Base-by-base conservation (phyloP, 257 asterid genomes). In the Salvia miltiorrhiza region DNA sequence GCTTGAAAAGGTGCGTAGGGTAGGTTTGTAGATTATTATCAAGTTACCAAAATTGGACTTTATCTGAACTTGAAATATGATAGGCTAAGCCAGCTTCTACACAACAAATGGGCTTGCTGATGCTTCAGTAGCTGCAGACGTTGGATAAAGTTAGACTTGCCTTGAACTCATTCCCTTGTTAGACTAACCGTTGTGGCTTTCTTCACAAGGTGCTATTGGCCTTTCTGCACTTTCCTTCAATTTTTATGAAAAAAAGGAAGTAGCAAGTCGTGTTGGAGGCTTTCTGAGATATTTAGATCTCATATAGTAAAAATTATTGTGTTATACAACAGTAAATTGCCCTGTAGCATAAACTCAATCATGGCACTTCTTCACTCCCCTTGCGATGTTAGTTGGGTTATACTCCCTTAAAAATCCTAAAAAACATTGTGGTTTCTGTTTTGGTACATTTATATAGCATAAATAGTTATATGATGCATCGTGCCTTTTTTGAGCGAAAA, bases 11-110 rank as follows among this genome's bases (percentile, higher is more conserved):
- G 85, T 80, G 65, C 35, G 71, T 48, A 33, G 45, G 64, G 65
- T 53, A 40, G 56, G 64, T 4, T 14, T 41, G 5, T 1, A 50
- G 37, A 23, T 52, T 23, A 9, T 7, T 14, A 49, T 57, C 41
- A 24, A 26, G 56, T 53, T 24, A 45, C 19, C 26, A 41, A 48
- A 41, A 37, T 41, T 21, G 12, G 17, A 67, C 71, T 30, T 57
- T 63, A 62, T 63, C 65, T 77, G 39, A 49, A 54, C 61, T 28
- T 59, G 16, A 35, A 39, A 61, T 24, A 11, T 67, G 44, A 71
- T 90, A 79, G 90, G 85, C 10, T 37, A 67, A 60, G 37, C 61
- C 71, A 53, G 81, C 75, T 78, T 77, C 83, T 2, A 73, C 80
- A 1, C 73, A 76, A 78, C 60, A 4, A 45, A 40, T 57, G 73